These are phyloP conservation scores for Phialocephala subalpina DNA, from an alignment of 2,329 filamentous ascomycete species.

Conservation along the genomic window DNA sequence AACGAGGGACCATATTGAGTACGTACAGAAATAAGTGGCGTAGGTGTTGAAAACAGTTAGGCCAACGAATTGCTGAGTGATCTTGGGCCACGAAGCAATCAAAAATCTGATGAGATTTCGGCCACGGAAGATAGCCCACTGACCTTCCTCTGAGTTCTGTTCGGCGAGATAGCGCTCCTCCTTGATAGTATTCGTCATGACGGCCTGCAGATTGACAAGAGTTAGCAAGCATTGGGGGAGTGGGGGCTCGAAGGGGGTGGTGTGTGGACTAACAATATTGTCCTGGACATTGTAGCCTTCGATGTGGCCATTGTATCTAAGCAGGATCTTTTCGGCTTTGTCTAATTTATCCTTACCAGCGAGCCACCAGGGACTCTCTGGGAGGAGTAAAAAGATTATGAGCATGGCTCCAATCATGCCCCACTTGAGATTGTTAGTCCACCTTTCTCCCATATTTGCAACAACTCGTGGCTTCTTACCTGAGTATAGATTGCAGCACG, in stretches of 20 bases:
- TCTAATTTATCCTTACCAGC: conserved; percentile 45
- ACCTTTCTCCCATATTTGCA: neutral
- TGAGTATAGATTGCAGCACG: conserved; percentile 52
- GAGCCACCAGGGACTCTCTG: conserved; percentile 52
- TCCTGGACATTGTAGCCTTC: conserved; percentile 42
- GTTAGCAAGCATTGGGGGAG: neutral
- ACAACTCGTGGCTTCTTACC: conserved; percentile 31
- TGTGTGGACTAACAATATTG: conserved; percentile 36
- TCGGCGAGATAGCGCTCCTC: conserved; percentile 39
- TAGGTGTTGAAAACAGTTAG: conserved; percentile 35
- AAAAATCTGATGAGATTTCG: conserved; percentile 43
- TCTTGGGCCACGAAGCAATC: conserved; percentile 40
- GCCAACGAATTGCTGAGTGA: conserved; percentile 35
- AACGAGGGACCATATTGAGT: neutral
- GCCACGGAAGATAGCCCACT: conserved; percentile 44
- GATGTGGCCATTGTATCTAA: conserved; percentile 38
- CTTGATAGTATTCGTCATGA: conserved; percentile 34
- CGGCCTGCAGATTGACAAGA: conserved; percentile 19
- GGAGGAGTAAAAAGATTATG: conserved; percentile 49
- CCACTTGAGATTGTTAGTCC: conserved; percentile 45
- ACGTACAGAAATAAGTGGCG: conserved; percentile 27
- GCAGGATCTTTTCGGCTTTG: conserved; percentile 33
- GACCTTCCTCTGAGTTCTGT: conserved; percentile 38
- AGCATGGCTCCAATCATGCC: conserved; percentile 51
- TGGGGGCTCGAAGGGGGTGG: conserved; percentile 15